Evolutionary conservation across 805 yeast genomes (phyloP).

Genomic region (Saccharomycopsis synnaedendra): DNA sequence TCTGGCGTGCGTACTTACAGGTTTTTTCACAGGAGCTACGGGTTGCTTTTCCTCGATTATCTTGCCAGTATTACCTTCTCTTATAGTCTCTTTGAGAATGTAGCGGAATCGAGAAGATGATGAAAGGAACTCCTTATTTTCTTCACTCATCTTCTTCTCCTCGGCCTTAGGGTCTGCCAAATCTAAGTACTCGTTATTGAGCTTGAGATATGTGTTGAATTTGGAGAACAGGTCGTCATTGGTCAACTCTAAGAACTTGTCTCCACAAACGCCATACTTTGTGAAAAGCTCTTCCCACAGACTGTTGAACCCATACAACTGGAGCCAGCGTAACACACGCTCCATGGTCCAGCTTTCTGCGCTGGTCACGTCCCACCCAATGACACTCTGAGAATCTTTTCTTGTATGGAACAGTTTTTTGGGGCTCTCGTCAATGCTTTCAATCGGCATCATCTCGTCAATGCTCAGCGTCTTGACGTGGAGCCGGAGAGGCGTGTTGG

Average conservation of each 20-base stretch:
- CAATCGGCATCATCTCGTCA: neutral
- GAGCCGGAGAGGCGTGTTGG: neutral
- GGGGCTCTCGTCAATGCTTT: neutral
- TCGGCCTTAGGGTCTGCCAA: constrained; percentile 18
- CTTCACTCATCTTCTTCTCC: neutral
- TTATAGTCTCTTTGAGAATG: constrained; percentile 34
- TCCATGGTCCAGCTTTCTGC: constrained; percentile 62
- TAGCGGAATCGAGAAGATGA: constrained; percentile 39
- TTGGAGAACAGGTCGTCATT: constrained; percentile 52
- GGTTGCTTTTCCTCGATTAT: neutral
- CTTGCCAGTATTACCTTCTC: constrained; percentile 3
- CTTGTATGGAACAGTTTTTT: constrained; percentile 8
- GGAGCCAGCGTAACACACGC: constrained; percentile 62
- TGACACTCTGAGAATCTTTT: constrained; percentile 8
- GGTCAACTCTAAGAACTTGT: constrained; percentile 51
- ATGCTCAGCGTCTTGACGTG: neutral
- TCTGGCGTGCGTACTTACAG: neutral
- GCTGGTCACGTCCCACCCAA: constrained; percentile 37
- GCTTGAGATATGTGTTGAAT: constrained; percentile 22
- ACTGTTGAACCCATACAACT: constrained; percentile 52
- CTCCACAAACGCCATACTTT: constrained; percentile 46
- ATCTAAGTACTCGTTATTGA: constrained; percentile 16
- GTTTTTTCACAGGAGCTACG: neutral
- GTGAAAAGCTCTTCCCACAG: constrained; percentile 64
- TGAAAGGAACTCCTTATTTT: no score